Conservation (phyloP, 192 early-diverging fungal genomes). For the Dissophora ornata region DNA sequence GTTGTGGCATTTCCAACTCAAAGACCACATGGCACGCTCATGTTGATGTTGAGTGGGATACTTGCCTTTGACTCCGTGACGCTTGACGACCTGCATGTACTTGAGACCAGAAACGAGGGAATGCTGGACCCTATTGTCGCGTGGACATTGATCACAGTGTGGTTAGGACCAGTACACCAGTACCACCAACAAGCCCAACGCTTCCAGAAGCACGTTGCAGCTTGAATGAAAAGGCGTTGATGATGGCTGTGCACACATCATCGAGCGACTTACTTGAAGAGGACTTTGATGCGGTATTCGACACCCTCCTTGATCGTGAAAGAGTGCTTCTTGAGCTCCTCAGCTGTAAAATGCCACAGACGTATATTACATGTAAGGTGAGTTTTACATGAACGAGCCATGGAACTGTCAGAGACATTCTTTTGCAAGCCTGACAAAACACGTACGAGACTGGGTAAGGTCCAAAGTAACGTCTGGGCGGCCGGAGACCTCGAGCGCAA, state of each 20-base stretch:
- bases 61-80: slow-evolving; percentile 65
- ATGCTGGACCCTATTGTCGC: slow-evolving; percentile 78
- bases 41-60: not conserved
- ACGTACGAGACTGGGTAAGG: slow-evolving; percentile 76
- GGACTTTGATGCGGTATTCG: slow-evolving; percentile 92
- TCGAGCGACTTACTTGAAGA: slow-evolving; percentile 73
- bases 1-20: not conserved
- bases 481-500: slow-evolving; percentile 79
- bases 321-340: slow-evolving; percentile 74
- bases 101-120: slow-evolving; percentile 96
- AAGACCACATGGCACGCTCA: too few species aligned
- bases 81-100: slow-evolving; percentile 94
- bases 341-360: slow-evolving; percentile 68
- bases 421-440: not conserved
- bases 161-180: not conserved
- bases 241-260: not conserved
- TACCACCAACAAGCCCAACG: too few species aligned
- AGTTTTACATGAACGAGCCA: too few species aligned
- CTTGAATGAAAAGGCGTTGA: not conserved
- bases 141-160: not conserved
- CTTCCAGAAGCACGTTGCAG: not conserved
- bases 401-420: too few species aligned
- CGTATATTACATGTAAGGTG: not conserved
- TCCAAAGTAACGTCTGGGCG: slow-evolving; percentile 82
- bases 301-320: slow-evolving; percentile 97